A percentile compares a stretch with the other conserved stretches of the same genome.
Evolutionary conservation across 2,329 filamentous ascomycete genomes (phyloP).

Genomic region (Pyrenophora seminiperda): DNA sequence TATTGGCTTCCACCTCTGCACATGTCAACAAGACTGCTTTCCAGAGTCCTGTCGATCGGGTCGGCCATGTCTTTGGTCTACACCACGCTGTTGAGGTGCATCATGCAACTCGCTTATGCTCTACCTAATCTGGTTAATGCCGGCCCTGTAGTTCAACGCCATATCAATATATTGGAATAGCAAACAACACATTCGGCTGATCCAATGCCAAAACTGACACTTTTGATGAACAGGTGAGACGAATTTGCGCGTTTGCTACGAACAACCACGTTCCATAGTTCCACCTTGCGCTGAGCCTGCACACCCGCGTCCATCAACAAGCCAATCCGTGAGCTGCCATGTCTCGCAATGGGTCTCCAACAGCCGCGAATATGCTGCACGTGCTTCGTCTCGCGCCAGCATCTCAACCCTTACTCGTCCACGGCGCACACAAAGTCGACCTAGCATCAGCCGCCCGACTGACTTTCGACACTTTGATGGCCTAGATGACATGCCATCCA

Average conservation of each 20-base stretch:
- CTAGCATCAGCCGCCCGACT: conserved; percentile 44
- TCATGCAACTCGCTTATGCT: conserved; percentile 20
- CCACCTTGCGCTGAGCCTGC: conserved; percentile 39
- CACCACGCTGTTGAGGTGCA: conserved; percentile 27
- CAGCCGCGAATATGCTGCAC: conserved; percentile 43
- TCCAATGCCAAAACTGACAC: conserved; percentile 21
- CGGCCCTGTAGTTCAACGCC: conserved; percentile 17
- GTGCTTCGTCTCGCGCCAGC: conserved; percentile 44
- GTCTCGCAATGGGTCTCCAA: conserved; percentile 46
- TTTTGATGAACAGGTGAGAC: conserved; percentile 21
- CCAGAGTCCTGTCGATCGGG: neutral
- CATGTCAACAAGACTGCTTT: neutral
- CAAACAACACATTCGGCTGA: conserved; percentile 13
- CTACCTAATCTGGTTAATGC: conserved; percentile 35
- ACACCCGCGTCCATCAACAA: conserved; percentile 40
- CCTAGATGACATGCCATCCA: conserved; percentile 39
- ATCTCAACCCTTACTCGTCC: conserved; percentile 39
- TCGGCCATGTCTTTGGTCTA: neutral
- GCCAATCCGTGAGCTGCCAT: conserved; percentile 43
- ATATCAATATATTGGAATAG: conserved; percentile 15
- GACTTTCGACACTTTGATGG: conserved; percentile 46
- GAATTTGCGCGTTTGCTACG: conserved; percentile 41
- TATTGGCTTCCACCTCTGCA: neutral
- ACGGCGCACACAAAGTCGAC: conserved; percentile 41
- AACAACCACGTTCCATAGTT: conserved; percentile 38